Evolutionary conservation across 2,329 filamentous ascomycete genomes (phyloP).

Genomic region (Epichloe coenophiala): DNA sequence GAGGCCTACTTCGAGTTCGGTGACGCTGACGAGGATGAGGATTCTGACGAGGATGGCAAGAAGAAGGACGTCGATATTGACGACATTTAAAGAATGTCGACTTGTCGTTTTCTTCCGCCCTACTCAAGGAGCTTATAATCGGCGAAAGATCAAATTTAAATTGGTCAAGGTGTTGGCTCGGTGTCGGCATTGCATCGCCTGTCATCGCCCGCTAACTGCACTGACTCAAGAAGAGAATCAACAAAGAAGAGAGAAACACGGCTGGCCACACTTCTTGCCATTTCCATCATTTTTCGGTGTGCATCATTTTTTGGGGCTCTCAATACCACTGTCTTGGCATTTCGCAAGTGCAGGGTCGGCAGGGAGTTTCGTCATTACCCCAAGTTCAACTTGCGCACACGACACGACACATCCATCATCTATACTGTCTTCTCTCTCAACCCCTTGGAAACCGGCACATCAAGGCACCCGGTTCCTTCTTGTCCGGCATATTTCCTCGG

Average conservation of each 20-base stretch:
- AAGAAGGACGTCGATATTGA: conserved; percentile 84
- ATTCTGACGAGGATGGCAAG: conserved; percentile 40
- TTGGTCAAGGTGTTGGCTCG: background rate
- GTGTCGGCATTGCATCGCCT: background rate
- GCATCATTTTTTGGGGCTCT: background rate
- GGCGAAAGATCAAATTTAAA: background rate
- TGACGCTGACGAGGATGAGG: conserved; percentile 60
- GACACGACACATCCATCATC: background rate
- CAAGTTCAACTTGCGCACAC: background rate
- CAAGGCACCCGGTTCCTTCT: background rate
- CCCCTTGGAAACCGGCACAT: conserved; percentile 13
- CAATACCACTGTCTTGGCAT: background rate
- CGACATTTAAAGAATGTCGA: conserved; percentile 58
- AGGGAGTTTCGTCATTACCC: conserved; percentile 12
- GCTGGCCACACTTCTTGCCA: conserved; percentile 3
- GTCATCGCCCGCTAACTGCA: background rate
- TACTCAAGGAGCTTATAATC: background rate
- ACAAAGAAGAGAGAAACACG: conserved; percentile 1
- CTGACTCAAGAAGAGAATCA: background rate
- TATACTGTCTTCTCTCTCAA: conserved; percentile 57
- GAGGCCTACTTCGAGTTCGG: conserved; percentile 98
- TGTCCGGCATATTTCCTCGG: conserved; percentile 6
- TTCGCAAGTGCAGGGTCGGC: background rate
- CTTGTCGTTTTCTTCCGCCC: background rate
- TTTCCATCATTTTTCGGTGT: background rate